These are phyloP conservation scores for Phyllosticta citriasiana DNA, from an alignment of 2,329 filamentous ascomycete species.

Conservation along the genomic window DNA sequence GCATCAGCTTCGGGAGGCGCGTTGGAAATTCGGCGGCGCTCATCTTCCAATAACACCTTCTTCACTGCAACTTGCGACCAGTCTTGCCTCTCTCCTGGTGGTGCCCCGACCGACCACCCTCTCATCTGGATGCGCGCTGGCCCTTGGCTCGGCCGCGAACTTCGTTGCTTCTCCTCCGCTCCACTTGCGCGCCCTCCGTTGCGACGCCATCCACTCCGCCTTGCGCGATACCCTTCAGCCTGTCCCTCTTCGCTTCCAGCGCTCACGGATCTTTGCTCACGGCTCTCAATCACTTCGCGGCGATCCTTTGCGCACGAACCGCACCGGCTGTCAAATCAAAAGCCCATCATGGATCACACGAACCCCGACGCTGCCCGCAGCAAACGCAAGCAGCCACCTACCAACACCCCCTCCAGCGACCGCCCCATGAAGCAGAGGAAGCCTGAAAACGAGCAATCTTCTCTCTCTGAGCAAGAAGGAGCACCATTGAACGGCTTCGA, in stretches of 20 bases:
- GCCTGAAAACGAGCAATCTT: slow-evolving; percentile 32
- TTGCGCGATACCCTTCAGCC: background rate
- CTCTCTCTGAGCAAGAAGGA: slow-evolving; percentile 30
- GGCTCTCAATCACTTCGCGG: background rate
- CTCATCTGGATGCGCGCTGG: slow-evolving; percentile 9
- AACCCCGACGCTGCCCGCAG: slow-evolving; percentile 27
- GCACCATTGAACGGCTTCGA: slow-evolving; percentile 14
- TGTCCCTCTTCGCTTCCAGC: background rate
- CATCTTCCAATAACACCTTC: background rate
- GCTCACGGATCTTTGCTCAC: background rate
- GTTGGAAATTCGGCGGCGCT: background rate
- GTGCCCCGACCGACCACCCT: background rate
- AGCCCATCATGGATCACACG: slow-evolving; percentile 5
- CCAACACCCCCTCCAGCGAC: slow-evolving; percentile 33
- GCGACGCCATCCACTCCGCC: background rate
- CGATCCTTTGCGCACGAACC: background rate
- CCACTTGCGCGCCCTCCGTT: background rate
- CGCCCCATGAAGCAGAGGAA: slow-evolving; percentile 47
- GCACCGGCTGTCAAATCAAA: background rate
- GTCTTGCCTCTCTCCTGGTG: background rate
- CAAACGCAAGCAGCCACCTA: slow-evolving; percentile 48
- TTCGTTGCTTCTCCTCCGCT: background rate
- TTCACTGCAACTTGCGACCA: background rate
- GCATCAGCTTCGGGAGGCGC: background rate
- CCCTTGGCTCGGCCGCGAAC: slow-evolving; percentile 3